Conservation (phyloP, 1,284 basidiomycete species). For the Apiotrichum akiyoshidainum region DNA sequence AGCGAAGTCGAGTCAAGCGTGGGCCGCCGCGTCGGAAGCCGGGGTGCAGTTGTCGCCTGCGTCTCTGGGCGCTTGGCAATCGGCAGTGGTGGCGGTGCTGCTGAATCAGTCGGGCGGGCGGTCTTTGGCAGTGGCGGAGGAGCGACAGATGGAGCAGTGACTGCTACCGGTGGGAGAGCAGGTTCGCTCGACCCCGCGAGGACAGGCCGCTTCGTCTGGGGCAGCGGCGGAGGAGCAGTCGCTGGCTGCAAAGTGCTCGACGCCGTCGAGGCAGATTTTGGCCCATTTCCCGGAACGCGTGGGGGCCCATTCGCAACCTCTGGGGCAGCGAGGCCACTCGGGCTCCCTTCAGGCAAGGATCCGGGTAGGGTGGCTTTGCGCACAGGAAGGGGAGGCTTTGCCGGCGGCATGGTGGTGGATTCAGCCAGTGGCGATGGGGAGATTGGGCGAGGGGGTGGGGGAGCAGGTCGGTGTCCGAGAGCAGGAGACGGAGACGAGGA, state of each 20-base stretch:
- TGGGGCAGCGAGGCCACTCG: background rate
- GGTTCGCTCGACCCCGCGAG: background rate
- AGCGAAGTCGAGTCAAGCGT: background rate
- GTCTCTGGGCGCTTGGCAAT: background rate
- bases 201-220: background rate
- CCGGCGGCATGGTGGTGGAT: background rate
- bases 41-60: background rate
- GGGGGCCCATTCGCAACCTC: background rate
- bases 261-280: background rate
- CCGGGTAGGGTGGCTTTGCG: constrained; percentile 7
- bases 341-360: background rate
- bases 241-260: background rate
- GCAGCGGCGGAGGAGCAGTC: background rate
- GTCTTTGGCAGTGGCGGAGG: background rate
- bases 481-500: background rate
- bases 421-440: background rate
- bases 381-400: constrained; percentile 13
- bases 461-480: constrained; percentile 5
- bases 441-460: constrained; percentile 6
- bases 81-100: background rate
- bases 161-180: background rate
- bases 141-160: background rate
- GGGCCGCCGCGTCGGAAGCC: background rate
- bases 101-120: background rate
- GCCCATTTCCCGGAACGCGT: constrained; percentile 9